Conservation (phyloP, 1,284 basidiomycete genomes). For the Pyrrhoderma lamaoense region DNA sequence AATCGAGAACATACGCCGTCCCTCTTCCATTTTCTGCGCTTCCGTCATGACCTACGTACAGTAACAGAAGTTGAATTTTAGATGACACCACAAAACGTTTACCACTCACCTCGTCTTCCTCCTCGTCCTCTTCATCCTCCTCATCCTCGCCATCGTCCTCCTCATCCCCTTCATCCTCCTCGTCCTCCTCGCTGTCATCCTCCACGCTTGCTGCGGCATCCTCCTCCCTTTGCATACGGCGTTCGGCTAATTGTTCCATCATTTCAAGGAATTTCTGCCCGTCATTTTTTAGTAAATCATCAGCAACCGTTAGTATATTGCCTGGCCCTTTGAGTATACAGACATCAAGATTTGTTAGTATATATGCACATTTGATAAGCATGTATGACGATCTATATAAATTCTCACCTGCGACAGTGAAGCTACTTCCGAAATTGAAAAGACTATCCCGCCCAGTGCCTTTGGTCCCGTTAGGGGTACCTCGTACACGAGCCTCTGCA, state of each 20-base stretch:
- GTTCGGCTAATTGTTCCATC: slow-evolving; percentile 99
- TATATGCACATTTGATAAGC: slow-evolving; percentile 10
- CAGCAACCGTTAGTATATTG: slow-evolving; percentile 96
- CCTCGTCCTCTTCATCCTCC: slow-evolving; percentile 37
- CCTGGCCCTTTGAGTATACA: slow-evolving; percentile 48
- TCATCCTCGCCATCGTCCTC: slow-evolving; percentile 37
- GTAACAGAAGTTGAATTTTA: slow-evolving; percentile 13
- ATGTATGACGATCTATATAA: slow-evolving; percentile 7
- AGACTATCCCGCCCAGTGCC: slow-evolving; percentile 51
- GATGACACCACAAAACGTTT: slow-evolving; percentile 10
- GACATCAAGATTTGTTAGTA: background rate
- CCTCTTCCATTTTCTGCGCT: slow-evolving; percentile 96
- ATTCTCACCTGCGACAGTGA: slow-evolving; percentile 76
- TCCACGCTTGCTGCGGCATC: slow-evolving; percentile 75
- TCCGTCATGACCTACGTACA: slow-evolving; percentile 59
- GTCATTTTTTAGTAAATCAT: slow-evolving; percentile 97
- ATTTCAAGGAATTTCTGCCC: slow-evolving; percentile 99
- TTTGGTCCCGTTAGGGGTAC: slow-evolving; percentile 31
- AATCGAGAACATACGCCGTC: slow-evolving; percentile 98
- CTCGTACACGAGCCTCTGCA: slow-evolving; percentile 25
- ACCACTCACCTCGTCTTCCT: slow-evolving; percentile 30
- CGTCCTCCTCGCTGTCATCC: slow-evolving; percentile 45
- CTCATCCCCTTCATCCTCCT: slow-evolving; percentile 43
- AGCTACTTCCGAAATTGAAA: slow-evolving; percentile 70
- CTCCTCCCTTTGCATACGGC: slow-evolving; percentile 88